Conservation (phyloP, 2,329 filamentous ascomycete genomes). For the Amphichorda felina region DNA sequence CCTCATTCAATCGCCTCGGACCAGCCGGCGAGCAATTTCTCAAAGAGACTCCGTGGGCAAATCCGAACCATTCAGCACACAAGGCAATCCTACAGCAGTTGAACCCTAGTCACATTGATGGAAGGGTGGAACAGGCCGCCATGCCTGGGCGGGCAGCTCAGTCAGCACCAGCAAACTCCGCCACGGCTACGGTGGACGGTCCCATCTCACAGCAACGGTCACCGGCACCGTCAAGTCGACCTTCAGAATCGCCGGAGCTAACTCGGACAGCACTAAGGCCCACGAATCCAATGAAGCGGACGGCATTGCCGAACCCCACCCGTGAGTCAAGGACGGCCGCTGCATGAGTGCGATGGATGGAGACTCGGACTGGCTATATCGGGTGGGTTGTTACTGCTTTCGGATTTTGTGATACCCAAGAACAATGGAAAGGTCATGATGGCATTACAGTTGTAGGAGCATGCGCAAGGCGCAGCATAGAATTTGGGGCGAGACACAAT, state of each 20-base stretch:
- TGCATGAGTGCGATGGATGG: slow-evolving; percentile 10
- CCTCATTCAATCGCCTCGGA: slow-evolving; percentile 37
- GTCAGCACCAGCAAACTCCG: slow-evolving; percentile 9
- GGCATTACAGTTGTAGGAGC: background rate
- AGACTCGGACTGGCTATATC: background rate
- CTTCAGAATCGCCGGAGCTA: slow-evolving; percentile 32
- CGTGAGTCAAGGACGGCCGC: slow-evolving; percentile 22
- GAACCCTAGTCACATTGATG: slow-evolving; percentile 13
- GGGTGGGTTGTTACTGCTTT: slow-evolving; percentile 7
- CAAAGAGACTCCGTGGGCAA: slow-evolving; percentile 85
- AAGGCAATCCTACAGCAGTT: slow-evolving; percentile 27
- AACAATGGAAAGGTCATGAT: slow-evolving; percentile 5
- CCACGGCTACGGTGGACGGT: slow-evolving; percentile 12
- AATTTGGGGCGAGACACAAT: no score
- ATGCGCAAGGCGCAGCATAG: background rate
- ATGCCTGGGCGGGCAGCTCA: slow-evolving; percentile 8
- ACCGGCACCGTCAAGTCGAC: slow-evolving; percentile 12
- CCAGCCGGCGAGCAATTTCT: slow-evolving; percentile 77
- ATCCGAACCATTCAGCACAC: slow-evolving; percentile 70
- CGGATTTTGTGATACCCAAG: slow-evolving; percentile 23
- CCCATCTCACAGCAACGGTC: slow-evolving; percentile 12
- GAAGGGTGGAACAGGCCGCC: slow-evolving; percentile 6
- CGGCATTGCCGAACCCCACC: slow-evolving; percentile 16
- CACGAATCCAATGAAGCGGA: slow-evolving; percentile 19
- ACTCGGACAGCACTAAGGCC: slow-evolving; percentile 22